Base-by-base conservation (phyloP, 2,329 filamentous ascomycete species). In the Aspergillus persii region DNA sequence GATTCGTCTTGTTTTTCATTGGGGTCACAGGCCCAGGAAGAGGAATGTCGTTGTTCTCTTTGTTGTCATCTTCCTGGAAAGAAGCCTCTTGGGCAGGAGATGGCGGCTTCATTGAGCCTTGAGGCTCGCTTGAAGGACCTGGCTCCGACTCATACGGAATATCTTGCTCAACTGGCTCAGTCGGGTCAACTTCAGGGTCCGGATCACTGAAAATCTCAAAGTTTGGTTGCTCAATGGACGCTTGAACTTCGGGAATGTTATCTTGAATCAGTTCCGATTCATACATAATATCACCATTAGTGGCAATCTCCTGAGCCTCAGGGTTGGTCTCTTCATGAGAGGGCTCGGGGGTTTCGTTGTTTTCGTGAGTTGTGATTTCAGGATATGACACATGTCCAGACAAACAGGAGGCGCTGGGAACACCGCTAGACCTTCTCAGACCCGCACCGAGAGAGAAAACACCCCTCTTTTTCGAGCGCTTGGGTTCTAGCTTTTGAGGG, bases 21-120 rank as follows among this genome's bases (percentile, higher is more conserved):
- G 88, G 88, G 1, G 88, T 90, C 7, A 80, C 76, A 1, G 84
- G 84, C 33, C 69, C 66, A 33, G 69, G 64, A 53, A 66, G 49
- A 29, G 56, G 58, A 9, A 61, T 15, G 3, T 59, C 53, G 5
- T 61, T 55, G 47, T 74, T 73, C 55, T 74, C 71, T 55, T 74
- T 75, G 27, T 72, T 46, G 57, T 70, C 39, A 59, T 70, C 60
- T 3, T 41, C 11, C 36, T 41, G 12, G 15, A 56, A 56, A 60
- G 79, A 3, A 83, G 86, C 8, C 84, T 73, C 31, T 23, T 58
- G 57, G 15, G 26, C 11, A 4, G 47, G 18, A 46, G 51, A n/a
- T 18, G 50, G 39, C 50, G 56, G 27, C n/a, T 50, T 48, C 9
- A 18, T 7, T 5, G 55, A 58, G 23, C 36, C 56, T 7, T 54